Evolutionary conservation across 2,329 filamentous ascomycete genomes (phyloP).

Genomic region (Xylaria sp.): DNA sequence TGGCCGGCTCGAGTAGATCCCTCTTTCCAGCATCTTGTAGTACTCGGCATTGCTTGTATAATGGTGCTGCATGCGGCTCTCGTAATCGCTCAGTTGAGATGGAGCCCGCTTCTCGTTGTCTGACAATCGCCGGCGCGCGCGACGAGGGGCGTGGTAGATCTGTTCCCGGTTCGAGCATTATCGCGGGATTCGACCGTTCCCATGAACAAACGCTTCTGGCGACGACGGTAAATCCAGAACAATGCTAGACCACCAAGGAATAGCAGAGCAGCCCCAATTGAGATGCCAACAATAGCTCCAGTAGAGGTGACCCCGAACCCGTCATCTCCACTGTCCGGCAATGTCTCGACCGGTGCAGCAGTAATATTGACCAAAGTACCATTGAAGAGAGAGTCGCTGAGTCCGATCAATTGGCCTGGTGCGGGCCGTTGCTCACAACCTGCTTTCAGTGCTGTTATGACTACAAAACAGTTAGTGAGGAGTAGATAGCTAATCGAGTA

Average conservation of each 20-base stretch:
- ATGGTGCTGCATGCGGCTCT: slow-evolving; percentile 36
- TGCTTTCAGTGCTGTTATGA: slow-evolving; percentile 53
- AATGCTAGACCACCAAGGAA: slow-evolving; percentile 51
- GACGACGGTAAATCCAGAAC: slow-evolving; percentile 55
- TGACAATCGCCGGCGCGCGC: slow-evolving; percentile 23
- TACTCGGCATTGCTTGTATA: slow-evolving; percentile 47
- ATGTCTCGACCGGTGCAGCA: slow-evolving; percentile 32
- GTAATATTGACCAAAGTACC: slow-evolving; percentile 48
- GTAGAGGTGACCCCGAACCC: slow-evolving; percentile 47
- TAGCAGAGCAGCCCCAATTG: slow-evolving; percentile 51
- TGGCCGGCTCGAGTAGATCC: slow-evolving; percentile 26
- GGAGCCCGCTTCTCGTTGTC: slow-evolving; percentile 18
- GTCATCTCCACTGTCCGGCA: slow-evolving; percentile 33
- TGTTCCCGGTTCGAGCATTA: slow-evolving; percentile 31
- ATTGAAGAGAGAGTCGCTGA: slow-evolving; percentile 53
- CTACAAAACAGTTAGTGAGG: slow-evolving; percentile 40
- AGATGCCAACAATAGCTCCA: slow-evolving; percentile 60
- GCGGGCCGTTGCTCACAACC: slow-evolving; percentile 54
- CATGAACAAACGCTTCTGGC: slow-evolving; percentile 45
- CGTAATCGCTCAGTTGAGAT: slow-evolving; percentile 34
- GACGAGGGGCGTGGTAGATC: slow-evolving; percentile 36
- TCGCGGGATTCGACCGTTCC: slow-evolving; percentile 36
- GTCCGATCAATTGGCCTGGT: slow-evolving; percentile 45
- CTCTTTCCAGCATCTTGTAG: slow-evolving; percentile 47
- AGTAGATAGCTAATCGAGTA: slow-evolving; percentile 4